Conservation (phyloP, 2,329 filamentous ascomycete genomes). For the Erysiphe neolycopersici region DNA sequence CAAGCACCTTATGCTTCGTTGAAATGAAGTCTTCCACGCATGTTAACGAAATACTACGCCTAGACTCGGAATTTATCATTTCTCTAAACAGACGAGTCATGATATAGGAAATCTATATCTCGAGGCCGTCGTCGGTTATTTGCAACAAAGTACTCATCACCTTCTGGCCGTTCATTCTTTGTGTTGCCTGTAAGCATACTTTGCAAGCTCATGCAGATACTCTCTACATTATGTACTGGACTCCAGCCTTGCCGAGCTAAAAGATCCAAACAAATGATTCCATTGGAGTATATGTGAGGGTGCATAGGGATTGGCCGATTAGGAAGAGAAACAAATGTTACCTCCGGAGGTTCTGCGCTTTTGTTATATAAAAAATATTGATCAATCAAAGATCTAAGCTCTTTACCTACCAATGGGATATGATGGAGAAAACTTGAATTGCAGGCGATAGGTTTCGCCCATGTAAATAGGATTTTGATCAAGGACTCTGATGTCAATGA, state of each 20-base stretch:
- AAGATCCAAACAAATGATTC: conserved; percentile 91
- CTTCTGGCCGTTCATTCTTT: conserved; percentile 70
- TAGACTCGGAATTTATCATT: background rate
- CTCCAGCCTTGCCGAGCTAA: conserved; percentile 77
- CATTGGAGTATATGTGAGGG: conserved; percentile 90
- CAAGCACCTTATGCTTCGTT: no score
- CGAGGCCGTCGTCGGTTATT: conserved; percentile 53
- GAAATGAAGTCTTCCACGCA: no score
- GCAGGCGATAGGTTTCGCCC: conserved; percentile 54
- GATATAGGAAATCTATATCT: conserved; percentile 84
- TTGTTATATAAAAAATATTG: background rate
- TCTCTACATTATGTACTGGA: conserved; percentile 90
- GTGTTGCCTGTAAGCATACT: conserved; percentile 94
- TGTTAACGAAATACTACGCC: background rate
- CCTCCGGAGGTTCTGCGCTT: conserved; percentile 63
- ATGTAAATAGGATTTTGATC: conserved; percentile 76
- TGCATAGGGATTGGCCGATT: conserved; percentile 64
- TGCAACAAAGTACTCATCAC: conserved; percentile 70
- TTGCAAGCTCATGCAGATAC: conserved; percentile 88
- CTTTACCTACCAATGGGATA: conserved; percentile 61
- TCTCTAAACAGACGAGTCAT: conserved; percentile 46
- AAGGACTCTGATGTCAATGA: conserved; percentile 72
- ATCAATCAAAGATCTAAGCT: background rate
- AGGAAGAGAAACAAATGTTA: conserved; percentile 49
- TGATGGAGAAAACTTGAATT: conserved; percentile 56